A percentile compares a stretch with the other conserved stretches of the same genome.
Conservation (phyloP, 1,139 yeast genomes). For the Kodamaea fungicola region DNA sequence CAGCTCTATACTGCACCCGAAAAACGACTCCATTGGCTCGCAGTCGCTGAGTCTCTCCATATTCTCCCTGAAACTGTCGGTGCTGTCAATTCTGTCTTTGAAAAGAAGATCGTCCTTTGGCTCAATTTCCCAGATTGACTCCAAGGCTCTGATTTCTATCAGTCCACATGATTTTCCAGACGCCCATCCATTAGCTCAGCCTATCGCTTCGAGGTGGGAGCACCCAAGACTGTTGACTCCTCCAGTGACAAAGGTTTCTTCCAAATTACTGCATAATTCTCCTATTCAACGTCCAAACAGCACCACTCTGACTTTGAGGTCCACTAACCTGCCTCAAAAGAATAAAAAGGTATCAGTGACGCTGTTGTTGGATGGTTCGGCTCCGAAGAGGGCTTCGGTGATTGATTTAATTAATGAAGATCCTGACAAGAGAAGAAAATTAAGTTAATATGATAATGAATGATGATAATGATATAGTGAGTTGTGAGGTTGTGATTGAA, state of each 20-base stretch:
- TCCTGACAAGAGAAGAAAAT: constrained; percentile 8
- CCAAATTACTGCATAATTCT: constrained; percentile 4
- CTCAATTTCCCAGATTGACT: constrained; percentile 15
- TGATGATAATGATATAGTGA: neutral
- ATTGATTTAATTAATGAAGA: constrained; percentile 10
- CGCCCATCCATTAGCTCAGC: constrained; percentile 1
- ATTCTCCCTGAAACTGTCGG: constrained; percentile 28
- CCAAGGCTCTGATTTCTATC: constrained; percentile 19
- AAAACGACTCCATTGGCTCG: constrained; percentile 26
- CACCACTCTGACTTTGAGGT: constrained; percentile 3
- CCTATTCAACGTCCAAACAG: constrained; percentile 5
- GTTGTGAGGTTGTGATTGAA: too few relatives aligned
- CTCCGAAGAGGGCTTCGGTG: constrained; percentile 11
- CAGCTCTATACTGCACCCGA: constrained; percentile 1
- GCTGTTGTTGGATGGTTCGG: constrained; percentile 24
- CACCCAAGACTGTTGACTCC: constrained; percentile 11
- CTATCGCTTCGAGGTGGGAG: constrained; percentile 2
- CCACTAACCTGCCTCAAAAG: constrained; percentile 13
- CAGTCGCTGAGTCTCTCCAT: constrained; percentile 31
- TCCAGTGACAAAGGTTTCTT: constrained; percentile 8
- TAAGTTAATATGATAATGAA: constrained; percentile 4
- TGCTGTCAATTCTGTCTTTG: constrained; percentile 27
- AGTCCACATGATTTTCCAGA: constrained; percentile 24
- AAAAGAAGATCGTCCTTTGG: constrained; percentile 25
- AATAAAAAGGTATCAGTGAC: constrained; percentile 28